phyloP scores from a whole-genome alignment of 2,329 filamentous ascomycete species.

The Cryphonectria radicalis region DNA sequence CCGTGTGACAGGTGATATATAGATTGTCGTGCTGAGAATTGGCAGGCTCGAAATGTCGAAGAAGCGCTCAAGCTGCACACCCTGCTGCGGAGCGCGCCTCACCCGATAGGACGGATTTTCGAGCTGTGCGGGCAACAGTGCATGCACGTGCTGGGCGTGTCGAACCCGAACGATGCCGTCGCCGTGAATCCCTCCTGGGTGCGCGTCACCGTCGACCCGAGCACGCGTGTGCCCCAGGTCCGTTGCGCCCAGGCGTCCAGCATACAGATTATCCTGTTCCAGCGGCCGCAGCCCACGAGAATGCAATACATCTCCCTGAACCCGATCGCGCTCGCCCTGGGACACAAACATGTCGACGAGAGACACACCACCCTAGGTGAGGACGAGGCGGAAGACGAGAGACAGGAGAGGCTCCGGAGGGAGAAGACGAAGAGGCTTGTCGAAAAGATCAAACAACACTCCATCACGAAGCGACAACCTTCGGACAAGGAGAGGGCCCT shows the following conservation, averaged over 20 bases:
- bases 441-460: constrained; percentile 87
- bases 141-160: constrained; percentile 83
- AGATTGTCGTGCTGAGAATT: constrained; percentile 36
- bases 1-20: background rate
- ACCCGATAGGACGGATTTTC: constrained; percentile 80
- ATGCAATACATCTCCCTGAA: constrained; percentile 97
- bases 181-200: constrained; percentile 72
- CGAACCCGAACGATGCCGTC: constrained; percentile 65
- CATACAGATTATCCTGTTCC: constrained; percentile 87
- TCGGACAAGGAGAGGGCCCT: constrained; percentile 85
- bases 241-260: constrained; percentile 72
- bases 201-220: constrained; percentile 59
- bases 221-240: constrained; percentile 67
- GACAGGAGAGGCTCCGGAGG: constrained; percentile 61
- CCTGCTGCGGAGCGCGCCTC: constrained; percentile 79
- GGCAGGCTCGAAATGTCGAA: constrained; percentile 77
- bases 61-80: constrained; percentile 83
- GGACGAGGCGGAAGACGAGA: constrained; percentile 74
- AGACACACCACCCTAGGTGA: constrained; percentile 46
- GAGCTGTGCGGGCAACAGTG: constrained; percentile 80
- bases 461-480: constrained; percentile 74
- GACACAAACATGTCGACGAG: constrained; percentile 62
- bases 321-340: constrained; percentile 86
- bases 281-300: constrained; percentile 78
- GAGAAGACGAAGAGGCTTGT: constrained; percentile 69